Evolutionary conservation across 2,329 filamentous ascomycete genomes (phyloP).

Genomic region (Alternaria ethzedia): DNA sequence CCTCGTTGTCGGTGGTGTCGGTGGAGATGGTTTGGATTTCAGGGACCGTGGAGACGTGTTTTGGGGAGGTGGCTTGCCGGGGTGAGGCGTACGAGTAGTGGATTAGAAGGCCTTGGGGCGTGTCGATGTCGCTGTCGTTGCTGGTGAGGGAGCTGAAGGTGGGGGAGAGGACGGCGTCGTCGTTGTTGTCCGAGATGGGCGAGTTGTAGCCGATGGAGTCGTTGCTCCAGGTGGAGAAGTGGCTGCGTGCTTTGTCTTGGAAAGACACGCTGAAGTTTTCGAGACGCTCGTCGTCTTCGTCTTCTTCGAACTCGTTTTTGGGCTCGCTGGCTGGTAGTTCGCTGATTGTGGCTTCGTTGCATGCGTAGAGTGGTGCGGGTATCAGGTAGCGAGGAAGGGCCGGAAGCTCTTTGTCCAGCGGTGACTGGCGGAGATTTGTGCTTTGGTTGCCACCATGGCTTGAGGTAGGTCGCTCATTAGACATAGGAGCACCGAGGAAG

Average conservation of each 20-base stretch:
- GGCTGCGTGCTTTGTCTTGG: slow-evolving; percentile 31
- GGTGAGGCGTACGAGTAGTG: slow-evolving; percentile 28
- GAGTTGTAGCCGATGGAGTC: slow-evolving; percentile 34
- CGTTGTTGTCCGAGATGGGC: slow-evolving; percentile 28
- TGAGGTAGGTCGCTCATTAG: slow-evolving; percentile 35
- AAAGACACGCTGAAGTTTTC: slow-evolving; percentile 17
- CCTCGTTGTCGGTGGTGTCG: slow-evolving; percentile 1
- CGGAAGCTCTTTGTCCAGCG: slow-evolving; percentile 40
- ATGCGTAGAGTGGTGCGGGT: slow-evolving; percentile 39
- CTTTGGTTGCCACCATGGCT: slow-evolving; percentile 30
- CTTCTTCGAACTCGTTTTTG: slow-evolving; percentile 20
- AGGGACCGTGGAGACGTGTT: slow-evolving; percentile 4
- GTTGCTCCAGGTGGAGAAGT: slow-evolving; percentile 45
- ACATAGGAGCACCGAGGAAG: slow-evolving; percentile 19
- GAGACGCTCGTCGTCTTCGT: slow-evolving; percentile 16
- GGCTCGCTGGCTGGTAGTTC: slow-evolving; percentile 15
- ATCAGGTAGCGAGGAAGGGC: slow-evolving; percentile 38
- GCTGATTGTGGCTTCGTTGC: slow-evolving; percentile 15
- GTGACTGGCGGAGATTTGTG: slow-evolving; percentile 18
- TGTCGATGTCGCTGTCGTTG: slow-evolving; percentile 33
- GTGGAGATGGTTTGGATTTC: slow-evolving; percentile 10
- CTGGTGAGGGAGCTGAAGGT: slow-evolving; percentile 44
- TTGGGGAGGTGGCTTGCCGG: not conserved
- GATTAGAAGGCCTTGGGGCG: slow-evolving; percentile 27
- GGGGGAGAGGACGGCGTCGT: slow-evolving; percentile 35